Percentiles rank a stretch among this genome's conserved stretches.
Conservation (phyloP, 768 basidiomycete species). For the Collybia mongolica region DNA sequence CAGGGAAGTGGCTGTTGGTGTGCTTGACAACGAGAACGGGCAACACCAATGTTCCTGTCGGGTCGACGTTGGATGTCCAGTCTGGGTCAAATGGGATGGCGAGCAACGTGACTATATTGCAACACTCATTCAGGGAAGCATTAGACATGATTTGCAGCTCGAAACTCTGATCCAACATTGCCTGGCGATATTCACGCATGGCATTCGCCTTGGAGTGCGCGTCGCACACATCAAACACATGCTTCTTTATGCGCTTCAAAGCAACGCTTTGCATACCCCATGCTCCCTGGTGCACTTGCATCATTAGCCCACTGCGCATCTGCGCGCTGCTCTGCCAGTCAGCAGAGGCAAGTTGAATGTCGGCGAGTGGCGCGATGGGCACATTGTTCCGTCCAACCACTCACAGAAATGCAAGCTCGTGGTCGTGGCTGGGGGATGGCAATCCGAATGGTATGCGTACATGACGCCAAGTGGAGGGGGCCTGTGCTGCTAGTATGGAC, state of each 20-base stretch:
- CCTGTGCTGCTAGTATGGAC: background rate
- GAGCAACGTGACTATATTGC: conserved; percentile 3
- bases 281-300: background rate
- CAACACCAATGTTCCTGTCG: background rate
- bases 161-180: conserved; percentile 2
- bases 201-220: background rate
- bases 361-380: background rate
- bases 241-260: conserved; percentile 1
- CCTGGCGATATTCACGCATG: background rate
- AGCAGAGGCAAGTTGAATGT: background rate
- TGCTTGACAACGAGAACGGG: conserved; percentile 5
- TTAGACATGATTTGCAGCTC: conserved; percentile 6
- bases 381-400: conserved; percentile 2
- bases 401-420: conserved; percentile 2
- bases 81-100: conserved; percentile 1
- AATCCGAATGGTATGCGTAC: background rate
- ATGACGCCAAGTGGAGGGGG: background rate
- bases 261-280: conserved; percentile 1
- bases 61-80: background rate
- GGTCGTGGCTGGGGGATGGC: background rate
- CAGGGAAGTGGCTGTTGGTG: background rate
- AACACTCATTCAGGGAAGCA: background rate
- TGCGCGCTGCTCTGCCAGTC: background rate
- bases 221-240: background rate
- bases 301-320: background rate